Evolutionary conservation across 805 yeast species (phyloP).

Genomic region (Priceomyces medius): DNA sequence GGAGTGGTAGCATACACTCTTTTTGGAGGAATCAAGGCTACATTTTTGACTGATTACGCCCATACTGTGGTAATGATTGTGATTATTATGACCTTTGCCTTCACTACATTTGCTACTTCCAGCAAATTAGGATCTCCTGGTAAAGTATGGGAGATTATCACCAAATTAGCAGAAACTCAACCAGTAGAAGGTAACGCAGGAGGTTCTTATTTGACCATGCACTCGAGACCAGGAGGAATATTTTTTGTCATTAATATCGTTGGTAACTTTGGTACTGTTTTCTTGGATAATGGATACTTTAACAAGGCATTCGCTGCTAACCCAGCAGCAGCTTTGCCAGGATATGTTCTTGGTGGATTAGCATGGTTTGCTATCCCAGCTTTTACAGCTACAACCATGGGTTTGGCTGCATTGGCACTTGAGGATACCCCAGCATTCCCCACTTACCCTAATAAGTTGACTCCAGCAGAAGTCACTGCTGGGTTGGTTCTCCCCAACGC

Average conservation of each 20-base stretch:
- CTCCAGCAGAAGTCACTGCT: conserved; percentile 69
- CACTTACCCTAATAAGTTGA: conserved; percentile 67
- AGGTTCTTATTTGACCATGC: conserved; percentile 88
- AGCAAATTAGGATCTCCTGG: conserved; percentile 78
- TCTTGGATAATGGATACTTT: conserved; percentile 85
- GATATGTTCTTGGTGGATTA: conserved; percentile 83
- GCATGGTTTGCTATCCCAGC: conserved; percentile 93
- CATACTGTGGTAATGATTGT: conserved; percentile 61
- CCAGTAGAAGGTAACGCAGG: conserved; percentile 80
- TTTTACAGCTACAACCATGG: conserved; percentile 79
- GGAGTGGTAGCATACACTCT: conserved; percentile 57
- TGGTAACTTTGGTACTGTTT: conserved; percentile 88
- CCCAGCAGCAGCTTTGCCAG: conserved; percentile 83
- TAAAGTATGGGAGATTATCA: conserved; percentile 70
- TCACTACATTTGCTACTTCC: conserved; percentile 73
- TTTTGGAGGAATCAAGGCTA: conserved; percentile 47
- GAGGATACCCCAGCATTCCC: conserved; percentile 74
- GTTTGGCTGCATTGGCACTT: conserved; percentile 76
- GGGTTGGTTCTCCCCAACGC: conserved; percentile 79
- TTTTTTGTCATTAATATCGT: conserved; percentile 84
- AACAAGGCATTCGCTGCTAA: conserved; percentile 84
- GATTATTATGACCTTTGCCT: conserved; percentile 77
- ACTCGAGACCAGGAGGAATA: conserved; percentile 81
- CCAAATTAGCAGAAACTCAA: conserved; percentile 52
- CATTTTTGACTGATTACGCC: conserved; percentile 45